Conservation (phyloP, 2,329 filamentous ascomycete species). For the Rhinocladiella mackenziei region DNA sequence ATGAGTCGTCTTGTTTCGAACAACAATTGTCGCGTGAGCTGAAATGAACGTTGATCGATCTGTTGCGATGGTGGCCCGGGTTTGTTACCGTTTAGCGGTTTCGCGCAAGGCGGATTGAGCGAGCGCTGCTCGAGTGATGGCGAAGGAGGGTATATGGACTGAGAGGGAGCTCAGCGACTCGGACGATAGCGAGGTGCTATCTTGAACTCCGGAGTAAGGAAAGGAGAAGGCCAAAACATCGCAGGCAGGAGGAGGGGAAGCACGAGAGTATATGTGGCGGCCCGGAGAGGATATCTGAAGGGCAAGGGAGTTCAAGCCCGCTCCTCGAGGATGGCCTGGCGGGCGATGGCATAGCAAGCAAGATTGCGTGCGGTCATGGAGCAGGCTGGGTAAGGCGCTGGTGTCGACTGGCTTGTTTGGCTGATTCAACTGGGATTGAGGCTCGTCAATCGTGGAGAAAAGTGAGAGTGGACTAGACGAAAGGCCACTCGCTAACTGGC, state of each 20-base stretch:
- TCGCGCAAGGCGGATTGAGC: slow-evolving; percentile 17
- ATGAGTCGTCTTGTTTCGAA: too few relatives aligned
- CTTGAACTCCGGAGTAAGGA: slow-evolving; percentile 7
- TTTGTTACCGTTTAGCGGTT: slow-evolving; percentile 1
- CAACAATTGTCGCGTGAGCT: not conserved
- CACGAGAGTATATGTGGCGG: slow-evolving; percentile 22
- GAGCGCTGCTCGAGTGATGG: slow-evolving; percentile 21
- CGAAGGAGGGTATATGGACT: slow-evolving; percentile 13
- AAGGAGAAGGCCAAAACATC: slow-evolving; percentile 27
- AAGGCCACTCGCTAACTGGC: too few relatives aligned
- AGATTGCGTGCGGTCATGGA: slow-evolving; percentile 17
- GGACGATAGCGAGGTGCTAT: slow-evolving; percentile 24
- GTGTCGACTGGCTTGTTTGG: slow-evolving; percentile 17
- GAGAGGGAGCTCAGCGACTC: slow-evolving; percentile 27
- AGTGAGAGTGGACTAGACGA: slow-evolving; percentile 6
- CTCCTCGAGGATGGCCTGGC: slow-evolving; percentile 14
- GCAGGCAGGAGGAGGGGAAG: slow-evolving; percentile 5
- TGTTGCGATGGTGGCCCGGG: not conserved
- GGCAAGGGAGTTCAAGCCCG: slow-evolving; percentile 1
- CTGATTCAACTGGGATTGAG: slow-evolving; percentile 14
- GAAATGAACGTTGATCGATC: slow-evolving; percentile 7
- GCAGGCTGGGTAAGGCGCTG: slow-evolving; percentile 11
- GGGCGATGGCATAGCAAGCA: slow-evolving; percentile 9
- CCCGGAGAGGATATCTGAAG: slow-evolving; percentile 9
- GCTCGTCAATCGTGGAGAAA: slow-evolving; percentile 13